Evolutionary conservation across 192 early-diverging fungal species (phyloP).

Genomic region (Linderina pennispora): DNA sequence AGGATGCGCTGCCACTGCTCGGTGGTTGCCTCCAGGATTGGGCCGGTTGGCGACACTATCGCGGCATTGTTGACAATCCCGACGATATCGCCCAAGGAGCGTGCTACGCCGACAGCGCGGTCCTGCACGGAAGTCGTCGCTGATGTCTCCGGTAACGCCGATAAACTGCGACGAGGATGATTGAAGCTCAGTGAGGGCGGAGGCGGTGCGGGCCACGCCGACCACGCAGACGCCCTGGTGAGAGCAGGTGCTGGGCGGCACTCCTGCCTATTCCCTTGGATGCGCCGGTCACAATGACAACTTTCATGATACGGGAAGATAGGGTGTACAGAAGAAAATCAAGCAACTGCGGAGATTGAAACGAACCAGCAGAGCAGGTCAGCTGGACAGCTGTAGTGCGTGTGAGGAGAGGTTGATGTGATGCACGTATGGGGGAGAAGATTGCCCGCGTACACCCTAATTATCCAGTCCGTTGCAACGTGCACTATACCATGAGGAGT

Average conservation of each 20-base stretch:
- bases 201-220: constrained; percentile 54
- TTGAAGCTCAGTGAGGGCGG: constrained; percentile 37
- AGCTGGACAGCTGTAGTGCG: too few species aligned
- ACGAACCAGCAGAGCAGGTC: too few species aligned
- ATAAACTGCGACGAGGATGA: constrained; percentile 58
- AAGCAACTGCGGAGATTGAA: too few species aligned
- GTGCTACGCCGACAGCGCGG: neutral
- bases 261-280: constrained; percentile 29
- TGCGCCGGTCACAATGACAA: constrained; percentile 28
- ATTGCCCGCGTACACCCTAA: too few species aligned
- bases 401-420: too few species aligned
- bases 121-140: constrained; percentile 21
- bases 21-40: constrained; percentile 5
- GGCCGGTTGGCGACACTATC: constrained; percentile 11
- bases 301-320: too few species aligned
- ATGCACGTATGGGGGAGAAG: too few species aligned
- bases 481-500: too few species aligned
- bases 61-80: constrained; percentile 41
- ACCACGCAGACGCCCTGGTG: constrained; percentile 43
- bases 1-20: constrained; percentile 8
- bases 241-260: constrained; percentile 16
- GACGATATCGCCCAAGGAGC: neutral
- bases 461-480: too few species aligned
- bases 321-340: too few species aligned
- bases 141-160: too few species aligned